phyloP scores from a whole-genome alignment of 768 basidiomycete species.

The Termitomyces sp. region DNA sequence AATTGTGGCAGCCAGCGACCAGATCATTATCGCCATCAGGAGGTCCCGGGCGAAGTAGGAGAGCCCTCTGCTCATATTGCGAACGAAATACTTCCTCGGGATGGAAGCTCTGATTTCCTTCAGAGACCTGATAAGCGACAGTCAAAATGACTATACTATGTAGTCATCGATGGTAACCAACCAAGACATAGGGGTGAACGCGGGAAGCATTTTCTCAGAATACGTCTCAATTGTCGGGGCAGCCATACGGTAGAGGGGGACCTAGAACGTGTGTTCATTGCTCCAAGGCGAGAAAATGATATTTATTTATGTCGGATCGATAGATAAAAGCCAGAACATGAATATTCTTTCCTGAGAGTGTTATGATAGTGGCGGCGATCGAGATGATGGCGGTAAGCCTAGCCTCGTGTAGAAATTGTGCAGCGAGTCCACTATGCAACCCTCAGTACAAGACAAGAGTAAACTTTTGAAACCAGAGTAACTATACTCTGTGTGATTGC shows the following conservation, averaged over 20 bases:
- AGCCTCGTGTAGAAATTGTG: background rate
- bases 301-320: conserved; percentile 1
- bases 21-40: conserved; percentile 33
- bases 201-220: conserved; percentile 34
- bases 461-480: background rate
- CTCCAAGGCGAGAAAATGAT: background rate
- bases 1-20: conserved; percentile 36
- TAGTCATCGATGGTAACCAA: conserved; percentile 14
- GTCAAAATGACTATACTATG: background rate
- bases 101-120: conserved; percentile 47
- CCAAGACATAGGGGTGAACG: conserved; percentile 44
- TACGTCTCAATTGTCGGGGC: conserved; percentile 18
- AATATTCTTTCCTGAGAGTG: background rate
- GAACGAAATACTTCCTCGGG: conserved; percentile 38
- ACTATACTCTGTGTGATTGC: background rate
- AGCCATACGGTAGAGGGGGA: conserved; percentile 5
- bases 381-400: background rate
- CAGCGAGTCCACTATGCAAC: background rate
- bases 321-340: background rate
- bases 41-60: conserved; percentile 41
- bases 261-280: background rate
- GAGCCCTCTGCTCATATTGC: conserved; percentile 35
- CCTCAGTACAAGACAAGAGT: background rate
- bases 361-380: background rate
- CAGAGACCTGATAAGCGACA: conserved; percentile 30